Base-by-base conservation (phyloP, 768 basidiomycete genomes). In the Boletus bicolor region DNA sequence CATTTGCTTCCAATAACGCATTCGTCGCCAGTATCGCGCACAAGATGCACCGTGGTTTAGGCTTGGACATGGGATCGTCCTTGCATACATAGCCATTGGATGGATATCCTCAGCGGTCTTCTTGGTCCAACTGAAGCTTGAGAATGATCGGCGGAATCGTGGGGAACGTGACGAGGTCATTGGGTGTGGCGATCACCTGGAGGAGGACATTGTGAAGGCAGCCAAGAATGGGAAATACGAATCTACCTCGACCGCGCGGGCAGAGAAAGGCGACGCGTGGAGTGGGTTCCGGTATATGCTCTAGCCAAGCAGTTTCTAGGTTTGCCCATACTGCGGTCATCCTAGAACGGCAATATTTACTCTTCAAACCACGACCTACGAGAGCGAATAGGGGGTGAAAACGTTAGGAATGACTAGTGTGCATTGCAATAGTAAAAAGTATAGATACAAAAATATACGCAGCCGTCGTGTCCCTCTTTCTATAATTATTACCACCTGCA, bases 221-320 rank as follows among this genome's bases (percentile, higher is more conserved):
- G 44, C 38, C 49, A 73, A 71, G 44, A 87, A 87, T 62, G 86
- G 86, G 4, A 72, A 61, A 26, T 89, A 78, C 61, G 74, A 74
- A 49, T 82, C 76, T 49, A 72, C 82, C 12, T 78, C 82, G 42
- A 82, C 79, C 21, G 87, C 86, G 17, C 78, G 77, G 58, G 73
- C 68, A 24, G 63, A 74, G 68, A 88, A 86, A 62, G 87, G 87
- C 4, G 88, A 89, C 61, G 68, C 76, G 49, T 89, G 86, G 87
- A 89, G 86, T 63, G 85, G 87, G n/a, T 89, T 87, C 68, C 77
- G 83, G 56, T 89, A 89, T 71, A 79, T 77, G 2, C 61, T 82
- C 43, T 85, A 54, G 30, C 28, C n/a, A 3, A 28, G 14, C 46
- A 32, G 15, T 9, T 35, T 50, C 21, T 2, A 52, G 21, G 21